Evolutionary conservation across 2,329 filamentous ascomycete species (phyloP).

Genomic region (Fusarium concolor): DNA sequence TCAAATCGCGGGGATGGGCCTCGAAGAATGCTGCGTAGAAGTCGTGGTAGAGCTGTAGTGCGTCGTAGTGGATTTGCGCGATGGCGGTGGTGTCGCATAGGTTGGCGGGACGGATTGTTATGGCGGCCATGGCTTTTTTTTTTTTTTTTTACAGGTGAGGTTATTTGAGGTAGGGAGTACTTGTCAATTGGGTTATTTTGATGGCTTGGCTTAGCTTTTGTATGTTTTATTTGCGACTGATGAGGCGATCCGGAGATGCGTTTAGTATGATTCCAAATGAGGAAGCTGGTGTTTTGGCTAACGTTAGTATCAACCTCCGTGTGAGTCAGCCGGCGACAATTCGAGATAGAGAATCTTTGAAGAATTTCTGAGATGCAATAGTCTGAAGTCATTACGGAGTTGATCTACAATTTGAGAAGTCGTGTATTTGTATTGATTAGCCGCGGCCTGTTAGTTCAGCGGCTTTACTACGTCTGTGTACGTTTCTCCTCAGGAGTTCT

Average conservation of each 20-base stretch:
- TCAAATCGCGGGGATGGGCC: constrained; percentile 30
- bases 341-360: neutral
- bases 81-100: constrained; percentile 33
- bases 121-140: constrained; percentile 13
- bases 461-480: no score
- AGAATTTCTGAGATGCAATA: neutral
- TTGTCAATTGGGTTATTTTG: neutral
- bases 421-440: neutral
- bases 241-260: neutral
- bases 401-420: neutral
- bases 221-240: neutral
- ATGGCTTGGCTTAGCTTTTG: constrained; percentile 8
- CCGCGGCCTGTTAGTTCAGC: no score
- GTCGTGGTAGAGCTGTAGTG: constrained; percentile 32
- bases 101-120: constrained; percentile 36
- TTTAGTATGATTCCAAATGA: constrained; percentile 26
- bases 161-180: neutral
- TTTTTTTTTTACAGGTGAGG: neutral
- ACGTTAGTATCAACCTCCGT: neutral
- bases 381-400: neutral
- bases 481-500: no score
- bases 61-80: constrained; percentile 32
- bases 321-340: constrained; percentile 32
- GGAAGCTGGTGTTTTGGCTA: constrained; percentile 30
- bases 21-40: constrained; percentile 42